phyloP scores from a whole-genome alignment of 139 green algal genomes.

The Parachlorella kessleri region DNA sequence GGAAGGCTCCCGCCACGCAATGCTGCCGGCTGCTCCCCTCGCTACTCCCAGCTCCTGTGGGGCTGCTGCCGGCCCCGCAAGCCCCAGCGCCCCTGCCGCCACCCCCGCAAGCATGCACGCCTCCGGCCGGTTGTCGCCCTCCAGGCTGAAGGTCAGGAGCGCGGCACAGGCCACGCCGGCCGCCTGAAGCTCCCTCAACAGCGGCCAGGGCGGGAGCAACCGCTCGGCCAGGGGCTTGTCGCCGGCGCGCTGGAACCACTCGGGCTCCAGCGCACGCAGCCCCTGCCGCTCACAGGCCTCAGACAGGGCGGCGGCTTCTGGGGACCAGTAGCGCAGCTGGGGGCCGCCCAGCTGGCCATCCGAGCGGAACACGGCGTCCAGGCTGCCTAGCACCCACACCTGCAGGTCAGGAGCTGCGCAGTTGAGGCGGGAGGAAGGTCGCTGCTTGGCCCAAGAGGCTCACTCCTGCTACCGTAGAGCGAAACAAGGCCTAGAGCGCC shows the following conservation, averaged over 20 bases:
- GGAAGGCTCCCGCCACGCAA: too few species aligned
- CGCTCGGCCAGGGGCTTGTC: constrained; percentile 37
- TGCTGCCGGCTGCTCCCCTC: too few species aligned
- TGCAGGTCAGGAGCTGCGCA: neutral
- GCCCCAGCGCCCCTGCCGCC: too few species aligned
- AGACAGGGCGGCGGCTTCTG: neutral
- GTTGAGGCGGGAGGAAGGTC: too few species aligned
- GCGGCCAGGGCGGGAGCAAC: constrained; percentile 61
- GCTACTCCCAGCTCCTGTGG: too few species aligned
- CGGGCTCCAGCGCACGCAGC: constrained; percentile 34
- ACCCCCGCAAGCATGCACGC: too few species aligned
- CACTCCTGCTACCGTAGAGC: too few species aligned
- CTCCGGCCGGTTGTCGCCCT: constrained; percentile 68
- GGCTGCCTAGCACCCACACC: constrained; percentile 58
- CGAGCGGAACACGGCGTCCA: constrained; percentile 52
- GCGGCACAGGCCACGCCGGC: constrained; percentile 14
- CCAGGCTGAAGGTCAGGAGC: constrained; percentile 53
- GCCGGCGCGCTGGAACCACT: constrained; percentile 2
- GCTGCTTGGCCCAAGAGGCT: too few species aligned
- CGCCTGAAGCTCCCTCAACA: constrained; percentile 34
- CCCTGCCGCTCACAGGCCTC: constrained; percentile 2
- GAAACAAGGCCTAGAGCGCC: too few species aligned
- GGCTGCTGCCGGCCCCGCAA: too few species aligned
- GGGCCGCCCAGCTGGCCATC: constrained; percentile 59
- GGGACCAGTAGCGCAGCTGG: constrained; percentile 36